These are phyloP conservation scores for Salix arbutifolia DNA, from an alignment of 345 rosid genomes.

Conservation along the genomic window DNA sequence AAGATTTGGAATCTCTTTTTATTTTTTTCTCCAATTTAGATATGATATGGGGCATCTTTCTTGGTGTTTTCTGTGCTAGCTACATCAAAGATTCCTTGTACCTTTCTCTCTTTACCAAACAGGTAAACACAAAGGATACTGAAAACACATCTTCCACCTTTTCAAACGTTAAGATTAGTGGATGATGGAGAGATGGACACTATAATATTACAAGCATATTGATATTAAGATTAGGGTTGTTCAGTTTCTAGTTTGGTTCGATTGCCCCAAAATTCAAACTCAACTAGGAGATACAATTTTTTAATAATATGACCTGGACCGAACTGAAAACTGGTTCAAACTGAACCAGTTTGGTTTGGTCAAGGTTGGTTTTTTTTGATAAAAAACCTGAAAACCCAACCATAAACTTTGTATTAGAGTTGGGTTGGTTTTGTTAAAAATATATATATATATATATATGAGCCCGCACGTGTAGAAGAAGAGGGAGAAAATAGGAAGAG, in stretches of 20 bases:
- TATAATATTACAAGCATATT: not conserved
- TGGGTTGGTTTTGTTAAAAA: no score
- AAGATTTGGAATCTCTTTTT: constrained; percentile 22
- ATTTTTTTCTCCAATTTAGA: constrained; percentile 19
- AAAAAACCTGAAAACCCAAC: no score
- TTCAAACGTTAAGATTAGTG: constrained; percentile 4
- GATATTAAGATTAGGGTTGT: not conserved
- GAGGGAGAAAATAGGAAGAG: no score
- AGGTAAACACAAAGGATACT: constrained; percentile 1
- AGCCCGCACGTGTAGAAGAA: no score
- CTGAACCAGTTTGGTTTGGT: fast-evolving
- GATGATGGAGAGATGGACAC: not conserved
- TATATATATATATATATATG: no score
- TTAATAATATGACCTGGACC: no score
- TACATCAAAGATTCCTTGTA: not conserved
- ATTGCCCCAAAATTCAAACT: no score
- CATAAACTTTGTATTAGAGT: no score
- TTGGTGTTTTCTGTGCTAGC: constrained; percentile 17
- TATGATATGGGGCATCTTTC: constrained; percentile 31
- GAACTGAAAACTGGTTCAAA: no score
- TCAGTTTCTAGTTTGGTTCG: no score
- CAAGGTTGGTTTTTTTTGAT: no score
- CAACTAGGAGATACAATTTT: no score
- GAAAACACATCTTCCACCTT: not conserved
- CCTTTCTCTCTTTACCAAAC: constrained; percentile 20